Evolutionary conservation across 2,329 filamentous ascomycete species (phyloP).

Genomic region (Fusarium brachygibbosum): DNA sequence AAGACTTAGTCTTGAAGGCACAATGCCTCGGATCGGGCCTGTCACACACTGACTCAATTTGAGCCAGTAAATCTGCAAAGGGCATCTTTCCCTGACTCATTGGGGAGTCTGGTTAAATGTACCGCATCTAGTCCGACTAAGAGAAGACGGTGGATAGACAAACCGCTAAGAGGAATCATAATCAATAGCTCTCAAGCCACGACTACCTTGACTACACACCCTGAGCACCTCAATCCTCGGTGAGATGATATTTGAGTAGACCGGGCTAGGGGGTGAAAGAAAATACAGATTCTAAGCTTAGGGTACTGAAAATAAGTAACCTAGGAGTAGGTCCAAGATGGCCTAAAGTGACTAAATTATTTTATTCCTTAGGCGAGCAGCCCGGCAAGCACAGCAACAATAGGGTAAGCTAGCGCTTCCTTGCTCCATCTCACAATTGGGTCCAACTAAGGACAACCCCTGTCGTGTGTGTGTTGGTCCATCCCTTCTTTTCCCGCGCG

Average conservation of each 20-base stretch:
- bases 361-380: too few relatives aligned
- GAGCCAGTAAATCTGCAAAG: background rate
- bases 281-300: too few relatives aligned
- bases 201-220: background rate
- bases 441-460: conserved; percentile 26
- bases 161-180: background rate
- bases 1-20: too few relatives aligned
- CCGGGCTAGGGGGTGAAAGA: too few relatives aligned
- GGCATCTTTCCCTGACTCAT: background rate
- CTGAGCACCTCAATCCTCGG: background rate
- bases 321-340: too few relatives aligned
- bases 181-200: background rate
- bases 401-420: conserved; percentile 8
- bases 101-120: background rate
- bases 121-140: background rate
- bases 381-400: too few relatives aligned
- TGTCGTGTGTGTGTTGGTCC: conserved; percentile 30
- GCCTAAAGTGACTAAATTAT: too few relatives aligned
- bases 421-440: background rate
- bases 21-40: background rate
- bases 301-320: too few relatives aligned
- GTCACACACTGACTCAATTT: background rate
- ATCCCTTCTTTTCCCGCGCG: conserved; percentile 36
- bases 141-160: background rate
- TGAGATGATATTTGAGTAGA: background rate